Evolutionary conservation across 176 grass and related monocot genomes (phyloP), one percentile per base, ranked within the genome.

Genomic region (Lolium rigidum): DNA sequence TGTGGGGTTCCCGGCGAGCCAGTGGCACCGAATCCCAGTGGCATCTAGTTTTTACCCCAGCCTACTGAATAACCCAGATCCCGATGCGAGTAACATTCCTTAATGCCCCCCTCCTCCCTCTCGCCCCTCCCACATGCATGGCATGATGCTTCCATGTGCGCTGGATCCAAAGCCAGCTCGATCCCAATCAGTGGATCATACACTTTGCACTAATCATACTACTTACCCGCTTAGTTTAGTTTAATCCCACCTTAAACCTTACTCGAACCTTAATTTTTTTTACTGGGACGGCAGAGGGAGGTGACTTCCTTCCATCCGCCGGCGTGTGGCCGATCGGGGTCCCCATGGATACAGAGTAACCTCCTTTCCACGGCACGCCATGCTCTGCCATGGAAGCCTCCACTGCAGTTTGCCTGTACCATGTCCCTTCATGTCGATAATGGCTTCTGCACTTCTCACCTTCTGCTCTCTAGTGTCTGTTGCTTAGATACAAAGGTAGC

Each of bases 31-130:
- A 91, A 76, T 86, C 72, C 43, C 69, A 81, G 73, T 73, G 41
- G 46, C 44, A 5, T 63, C 83, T 83, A 88, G 49, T 76, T 88
- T 89, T 86, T 83, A 83, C 87, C 79, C 41, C 74, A 68, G 51
- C 77, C 24, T 76, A 72, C 77, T 86, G 55, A 77, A 1, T 31
- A 76, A 70, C 74, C 84, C 93, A 90, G 93, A 92, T 92, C 93
- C 88, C 93, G 76, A 92, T 87, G 83, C 52, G 43, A 80, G 73
- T 84, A 92, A 92, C 93, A 95, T 95, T 95, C 93, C 90, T 90
- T 77, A 61, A 81, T 57, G 78, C 47, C 70, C 1, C 7, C 18
- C 15, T 62, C 38, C 48, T 7, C 41, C 0, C 50, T 54, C 38
- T 49, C 73, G 18, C 60, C 80, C 35, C 61, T 56, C 57, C 73